Conservation (phyloP, 306 rosid genomes). For the Fragaria iinumae region DNA sequence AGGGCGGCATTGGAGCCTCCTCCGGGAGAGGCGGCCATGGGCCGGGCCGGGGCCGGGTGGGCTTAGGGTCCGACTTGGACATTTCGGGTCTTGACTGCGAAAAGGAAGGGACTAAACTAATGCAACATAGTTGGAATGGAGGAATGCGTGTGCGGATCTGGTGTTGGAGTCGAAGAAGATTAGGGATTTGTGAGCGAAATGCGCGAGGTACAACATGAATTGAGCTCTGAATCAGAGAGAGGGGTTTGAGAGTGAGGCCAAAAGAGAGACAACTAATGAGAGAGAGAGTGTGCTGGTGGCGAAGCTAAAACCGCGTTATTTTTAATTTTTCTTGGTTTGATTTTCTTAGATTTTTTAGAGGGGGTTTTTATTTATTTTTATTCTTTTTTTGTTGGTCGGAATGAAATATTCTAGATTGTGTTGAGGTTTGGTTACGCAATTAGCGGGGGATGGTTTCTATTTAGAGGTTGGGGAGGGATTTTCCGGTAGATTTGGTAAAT, state of each 20-base stretch:
- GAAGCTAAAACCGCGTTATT: slow-evolving; percentile 40
- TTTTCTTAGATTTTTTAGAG: too few relatives aligned
- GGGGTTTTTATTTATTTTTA: background rate
- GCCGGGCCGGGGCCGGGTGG: slow-evolving; percentile 57
- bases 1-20: slow-evolving; percentile 59
- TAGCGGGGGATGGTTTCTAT: background rate
- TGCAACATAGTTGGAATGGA: slow-evolving; percentile 33
- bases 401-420: background rate
- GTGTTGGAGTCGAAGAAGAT: background rate
- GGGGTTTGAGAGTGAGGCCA: slow-evolving; percentile 12
- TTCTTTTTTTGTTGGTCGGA: background rate
- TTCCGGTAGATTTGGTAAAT: background rate
- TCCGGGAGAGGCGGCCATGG: slow-evolving; percentile 79
- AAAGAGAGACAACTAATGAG: slow-evolving; percentile 22
- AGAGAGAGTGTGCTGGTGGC: background rate
- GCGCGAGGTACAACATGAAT: background rate
- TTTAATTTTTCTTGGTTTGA: background rate
- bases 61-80: slow-evolving; percentile 71
- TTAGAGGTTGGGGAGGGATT: background rate
- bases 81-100: slow-evolving; percentile 21
- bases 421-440: background rate
- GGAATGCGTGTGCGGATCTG: slow-evolving; percentile 46
- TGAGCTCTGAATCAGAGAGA: background rate
- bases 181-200: slow-evolving; percentile 5
- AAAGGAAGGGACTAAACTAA: slow-evolving; percentile 12